Evolutionary conservation across 2,329 filamentous ascomycete genomes (phyloP).

Genomic region (Xenoacremonium recifei): DNA sequence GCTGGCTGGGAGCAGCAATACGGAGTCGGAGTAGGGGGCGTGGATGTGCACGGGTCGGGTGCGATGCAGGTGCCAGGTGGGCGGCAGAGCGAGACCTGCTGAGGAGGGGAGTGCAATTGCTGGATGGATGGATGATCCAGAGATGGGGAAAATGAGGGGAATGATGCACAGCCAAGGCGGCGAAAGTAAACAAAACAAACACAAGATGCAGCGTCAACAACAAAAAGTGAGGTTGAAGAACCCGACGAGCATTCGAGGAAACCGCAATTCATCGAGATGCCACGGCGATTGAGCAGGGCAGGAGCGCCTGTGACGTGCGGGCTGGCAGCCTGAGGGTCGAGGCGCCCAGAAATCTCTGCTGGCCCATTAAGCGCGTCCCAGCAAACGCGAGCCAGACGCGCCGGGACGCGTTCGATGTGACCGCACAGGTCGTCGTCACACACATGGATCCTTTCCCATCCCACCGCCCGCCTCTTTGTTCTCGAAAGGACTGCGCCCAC

Average conservation of each 20-base stretch:
- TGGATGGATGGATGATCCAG: not conserved
- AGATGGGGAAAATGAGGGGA: constrained; percentile 1
- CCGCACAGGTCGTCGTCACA: not conserved
- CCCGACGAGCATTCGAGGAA: not conserved
- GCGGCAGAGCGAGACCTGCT: not conserved
- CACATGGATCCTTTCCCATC: not conserved
- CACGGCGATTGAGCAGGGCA: too few relatives aligned
- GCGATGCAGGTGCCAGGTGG: constrained; percentile 1
- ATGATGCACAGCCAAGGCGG: constrained; percentile 1
- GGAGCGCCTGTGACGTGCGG: too few relatives aligned
- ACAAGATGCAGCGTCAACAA: not conserved
- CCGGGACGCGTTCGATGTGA: constrained; percentile 7
- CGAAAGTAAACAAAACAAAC: not conserved
- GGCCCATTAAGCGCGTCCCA: constrained; percentile 5
- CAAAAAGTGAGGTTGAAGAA: not conserved
- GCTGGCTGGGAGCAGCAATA: too few relatives aligned
- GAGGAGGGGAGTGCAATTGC: not conserved
- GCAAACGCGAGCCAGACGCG: constrained; percentile 12
- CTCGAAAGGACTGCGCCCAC: too few relatives aligned
- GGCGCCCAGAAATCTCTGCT: not conserved
- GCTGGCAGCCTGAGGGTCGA: constrained; percentile 3
- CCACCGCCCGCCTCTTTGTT: not conserved
- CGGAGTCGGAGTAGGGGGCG: not conserved
- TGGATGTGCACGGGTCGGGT: not conserved
- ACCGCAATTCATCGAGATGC: not conserved